A percentile compares a stretch with the other conserved stretches of the same genome.
Evolutionary conservation across 2,329 filamentous ascomycete genomes (phyloP).

Genomic region (Mycogone perniciosa): DNA sequence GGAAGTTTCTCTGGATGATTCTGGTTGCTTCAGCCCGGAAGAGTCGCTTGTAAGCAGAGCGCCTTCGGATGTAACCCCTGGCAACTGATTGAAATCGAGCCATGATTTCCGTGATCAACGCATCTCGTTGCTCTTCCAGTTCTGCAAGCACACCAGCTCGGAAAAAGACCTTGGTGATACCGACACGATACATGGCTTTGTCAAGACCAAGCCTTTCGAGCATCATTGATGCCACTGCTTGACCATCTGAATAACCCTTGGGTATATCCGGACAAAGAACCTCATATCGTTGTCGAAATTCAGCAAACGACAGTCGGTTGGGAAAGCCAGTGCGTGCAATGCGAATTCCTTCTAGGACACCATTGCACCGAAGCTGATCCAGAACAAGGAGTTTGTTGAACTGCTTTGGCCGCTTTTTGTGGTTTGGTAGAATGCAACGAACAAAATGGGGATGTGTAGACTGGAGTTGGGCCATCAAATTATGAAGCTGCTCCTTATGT

Average conservation of each 20-base stretch:
- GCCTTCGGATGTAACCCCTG: slow-evolving; percentile 80
- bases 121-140: slow-evolving; percentile 89
- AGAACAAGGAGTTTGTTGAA: slow-evolving; percentile 88
- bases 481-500: slow-evolving; percentile 98
- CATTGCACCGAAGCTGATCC: slow-evolving; percentile 96
- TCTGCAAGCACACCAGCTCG: slow-evolving; percentile 92
- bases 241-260: slow-evolving; percentile 84
- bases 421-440: slow-evolving; percentile 93
- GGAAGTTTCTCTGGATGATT: slow-evolving; percentile 92
- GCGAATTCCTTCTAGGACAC: slow-evolving; percentile 96
- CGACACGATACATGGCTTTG: slow-evolving; percentile 80
- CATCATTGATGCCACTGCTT: slow-evolving; percentile 77
- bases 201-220: slow-evolving; percentile 85
- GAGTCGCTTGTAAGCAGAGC: slow-evolving; percentile 84
- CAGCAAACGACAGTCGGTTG: slow-evolving; percentile 83
- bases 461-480: slow-evolving; percentile 86
- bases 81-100: slow-evolving; percentile 87
- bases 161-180: slow-evolving; percentile 97
- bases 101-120: slow-evolving; percentile 91
- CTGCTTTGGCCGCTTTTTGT: slow-evolving; percentile 93
- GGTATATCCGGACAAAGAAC: slow-evolving; percentile 86
- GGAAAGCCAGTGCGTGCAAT: slow-evolving; percentile 97
- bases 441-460: slow-evolving; percentile 98
- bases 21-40: slow-evolving; percentile 92
- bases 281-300: slow-evolving; percentile 94